Conservation (phyloP, 1,284 basidiomycete genomes). For the Sutorius eximius region DNA sequence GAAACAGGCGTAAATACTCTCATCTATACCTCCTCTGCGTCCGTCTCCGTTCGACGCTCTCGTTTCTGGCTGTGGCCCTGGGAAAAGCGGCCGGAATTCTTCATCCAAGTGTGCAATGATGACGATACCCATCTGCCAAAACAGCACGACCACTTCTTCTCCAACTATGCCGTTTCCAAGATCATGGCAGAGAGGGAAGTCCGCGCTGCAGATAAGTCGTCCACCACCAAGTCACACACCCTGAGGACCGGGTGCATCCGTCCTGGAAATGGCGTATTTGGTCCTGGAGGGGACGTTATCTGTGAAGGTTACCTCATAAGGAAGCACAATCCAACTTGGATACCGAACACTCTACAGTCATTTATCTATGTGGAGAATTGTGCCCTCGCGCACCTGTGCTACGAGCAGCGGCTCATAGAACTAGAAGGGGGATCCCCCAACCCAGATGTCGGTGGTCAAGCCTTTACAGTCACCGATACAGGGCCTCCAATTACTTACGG, state of each 20-base stretch:
- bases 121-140: slow-evolving; percentile 48
- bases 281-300: slow-evolving; percentile 69
- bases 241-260: slow-evolving; percentile 69
- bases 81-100: slow-evolving; percentile 54
- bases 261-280: slow-evolving; percentile 73
- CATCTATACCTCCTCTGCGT: slow-evolving; percentile 65
- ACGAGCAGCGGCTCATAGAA: slow-evolving; percentile 63
- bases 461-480: slow-evolving; percentile 63
- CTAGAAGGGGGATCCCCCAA: slow-evolving; percentile 42
- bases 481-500: slow-evolving; percentile 60
- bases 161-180: slow-evolving; percentile 69
- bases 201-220: slow-evolving; percentile 49
- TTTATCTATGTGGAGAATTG: slow-evolving; percentile 75
- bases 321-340: slow-evolving; percentile 63
- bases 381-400: slow-evolving; percentile 65
- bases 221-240: slow-evolving; percentile 33
- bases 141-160: slow-evolving; percentile 60
- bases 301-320: slow-evolving; percentile 61
- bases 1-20: slow-evolving; percentile 50
- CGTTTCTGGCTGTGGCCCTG: slow-evolving; percentile 71
- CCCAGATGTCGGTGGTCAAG: slow-evolving; percentile 69
- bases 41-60: slow-evolving; percentile 50
- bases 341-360: slow-evolving; percentile 54
- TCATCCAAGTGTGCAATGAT: slow-evolving; percentile 60
- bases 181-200: slow-evolving; percentile 54